Conservation (phyloP, 331 rosid genomes). For the Phaseolus coccineus region DNA sequence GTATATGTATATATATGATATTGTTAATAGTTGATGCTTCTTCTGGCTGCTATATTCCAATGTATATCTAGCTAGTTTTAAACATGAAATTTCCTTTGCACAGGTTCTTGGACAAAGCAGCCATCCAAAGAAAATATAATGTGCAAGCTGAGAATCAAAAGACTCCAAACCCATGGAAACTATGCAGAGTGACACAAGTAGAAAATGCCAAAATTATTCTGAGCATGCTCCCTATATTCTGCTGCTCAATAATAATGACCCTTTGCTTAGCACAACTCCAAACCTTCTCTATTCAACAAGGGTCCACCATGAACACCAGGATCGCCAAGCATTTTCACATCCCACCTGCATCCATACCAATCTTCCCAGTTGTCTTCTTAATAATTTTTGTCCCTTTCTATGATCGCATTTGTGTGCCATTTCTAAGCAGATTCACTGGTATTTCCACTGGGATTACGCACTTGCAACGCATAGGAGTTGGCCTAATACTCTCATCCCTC, state of each 20-base stretch:
- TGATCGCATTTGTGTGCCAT: slow-evolving; percentile 66
- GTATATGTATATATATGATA: too few species aligned
- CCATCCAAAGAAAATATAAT: slow-evolving; percentile 50
- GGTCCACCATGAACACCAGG: slow-evolving; percentile 71
- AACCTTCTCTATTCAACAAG: slow-evolving; percentile 85
- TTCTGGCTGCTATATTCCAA: not conserved
- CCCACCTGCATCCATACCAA: slow-evolving; percentile 87
- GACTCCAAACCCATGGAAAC: slow-evolving; percentile 69
- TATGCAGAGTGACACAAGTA: slow-evolving; percentile 83
- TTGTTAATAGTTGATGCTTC: not conserved
- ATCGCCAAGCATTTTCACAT: slow-evolving; percentile 61
- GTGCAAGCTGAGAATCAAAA: slow-evolving; percentile 38
- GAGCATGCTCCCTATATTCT: slow-evolving; percentile 82
- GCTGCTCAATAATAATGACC: slow-evolving; percentile 86
- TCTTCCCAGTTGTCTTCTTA: slow-evolving; percentile 74
- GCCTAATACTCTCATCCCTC: slow-evolving; percentile 70
- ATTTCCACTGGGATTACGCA: slow-evolving; percentile 75
- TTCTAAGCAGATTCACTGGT: slow-evolving; percentile 68
- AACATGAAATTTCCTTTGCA: not conserved
- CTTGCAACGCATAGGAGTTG: slow-evolving; percentile 84
- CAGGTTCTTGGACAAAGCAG: slow-evolving; percentile 89
- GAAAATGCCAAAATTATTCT: slow-evolving; percentile 78
- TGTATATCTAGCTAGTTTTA: not conserved
- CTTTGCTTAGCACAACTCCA: slow-evolving; percentile 95
- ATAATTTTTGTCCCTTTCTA: slow-evolving; percentile 68